Conservation (phyloP, 2,329 filamentous ascomycete genomes). For the Diaporthe eres region DNA sequence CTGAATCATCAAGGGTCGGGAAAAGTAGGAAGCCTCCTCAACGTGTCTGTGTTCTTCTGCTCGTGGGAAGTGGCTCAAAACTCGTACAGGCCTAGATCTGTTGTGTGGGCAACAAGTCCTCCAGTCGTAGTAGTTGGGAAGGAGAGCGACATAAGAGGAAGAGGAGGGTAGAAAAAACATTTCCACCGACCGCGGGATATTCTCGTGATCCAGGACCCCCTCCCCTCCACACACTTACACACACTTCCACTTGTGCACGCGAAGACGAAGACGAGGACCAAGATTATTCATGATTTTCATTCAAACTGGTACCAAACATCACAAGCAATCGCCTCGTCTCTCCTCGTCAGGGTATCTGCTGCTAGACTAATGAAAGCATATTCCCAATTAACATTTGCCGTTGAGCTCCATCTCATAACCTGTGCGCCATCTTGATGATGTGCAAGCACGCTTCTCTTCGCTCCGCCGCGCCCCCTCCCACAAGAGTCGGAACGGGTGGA, state of each 20-base stretch:
- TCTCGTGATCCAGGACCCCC: background rate
- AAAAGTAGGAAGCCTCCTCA: constrained; percentile 2
- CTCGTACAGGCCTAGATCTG: background rate
- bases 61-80: background rate
- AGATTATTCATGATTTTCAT: background rate
- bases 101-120: background rate
- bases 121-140: no score
- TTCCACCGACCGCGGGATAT: background rate
- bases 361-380: constrained; percentile 38
- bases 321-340: constrained; percentile 36
- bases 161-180: background rate
- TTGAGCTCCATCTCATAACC: constrained; percentile 15
- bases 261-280: background rate
- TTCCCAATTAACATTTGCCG: constrained; percentile 24
- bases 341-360: constrained; percentile 42
- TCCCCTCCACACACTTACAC: background rate
- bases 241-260: background rate
- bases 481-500: background rate
- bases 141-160: background rate
- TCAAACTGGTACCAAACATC: constrained; percentile 28
- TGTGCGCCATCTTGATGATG: background rate
- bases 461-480: no score
- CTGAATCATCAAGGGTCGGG: background rate
- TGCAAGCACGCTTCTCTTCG: background rate
- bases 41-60: background rate